phyloP scores from a whole-genome alignment of 441 rosid genomes.

The Arabidopsis hybrid region DNA sequence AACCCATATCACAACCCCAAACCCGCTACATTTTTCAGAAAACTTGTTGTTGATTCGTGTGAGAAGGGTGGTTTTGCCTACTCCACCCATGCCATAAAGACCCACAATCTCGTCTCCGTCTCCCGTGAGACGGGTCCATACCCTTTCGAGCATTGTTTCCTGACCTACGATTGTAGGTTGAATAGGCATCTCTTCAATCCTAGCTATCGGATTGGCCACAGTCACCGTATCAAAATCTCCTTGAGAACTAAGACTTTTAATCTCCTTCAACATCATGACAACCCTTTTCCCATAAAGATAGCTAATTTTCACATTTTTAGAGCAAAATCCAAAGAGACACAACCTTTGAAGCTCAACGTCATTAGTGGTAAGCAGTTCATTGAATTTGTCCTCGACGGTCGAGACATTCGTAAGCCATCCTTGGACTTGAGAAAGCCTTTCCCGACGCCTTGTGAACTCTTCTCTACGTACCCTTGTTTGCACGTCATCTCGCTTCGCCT shows the following conservation, averaged over 20 bases:
- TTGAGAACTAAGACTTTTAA: slow-evolving; percentile 18
- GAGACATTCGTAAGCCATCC: slow-evolving; percentile 20
- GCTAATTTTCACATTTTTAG: background rate
- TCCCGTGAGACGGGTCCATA: slow-evolving; percentile 11
- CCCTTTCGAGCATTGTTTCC: slow-evolving; percentile 13
- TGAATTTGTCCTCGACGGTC: background rate
- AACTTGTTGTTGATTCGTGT: slow-evolving; percentile 17
- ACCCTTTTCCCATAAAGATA: slow-evolving; percentile 25
- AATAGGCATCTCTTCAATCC: slow-evolving; percentile 22
- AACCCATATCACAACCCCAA: slow-evolving; percentile 23
- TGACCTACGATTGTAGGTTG: slow-evolving; percentile 30
- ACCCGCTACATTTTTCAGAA: background rate
- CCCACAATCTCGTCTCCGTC: slow-evolving; percentile 5
- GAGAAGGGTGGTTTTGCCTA: slow-evolving; percentile 32
- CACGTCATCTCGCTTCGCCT: slow-evolving; percentile 17
- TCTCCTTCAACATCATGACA: background rate
- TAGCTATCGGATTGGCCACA: background rate
- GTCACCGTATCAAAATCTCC: slow-evolving; percentile 8
- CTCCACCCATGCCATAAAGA: slow-evolving; percentile 35
- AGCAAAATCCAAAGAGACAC: slow-evolving; percentile 15
- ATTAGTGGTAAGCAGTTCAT: background rate
- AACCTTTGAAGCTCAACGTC: background rate
- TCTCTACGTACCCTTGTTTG: background rate
- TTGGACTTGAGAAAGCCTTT: slow-evolving; percentile 9
- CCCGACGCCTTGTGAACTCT: slow-evolving; percentile 8